These are phyloP conservation scores for Pichia nakasei DNA, from an alignment of 805 yeast genomes.

Conservation along the genomic window DNA sequence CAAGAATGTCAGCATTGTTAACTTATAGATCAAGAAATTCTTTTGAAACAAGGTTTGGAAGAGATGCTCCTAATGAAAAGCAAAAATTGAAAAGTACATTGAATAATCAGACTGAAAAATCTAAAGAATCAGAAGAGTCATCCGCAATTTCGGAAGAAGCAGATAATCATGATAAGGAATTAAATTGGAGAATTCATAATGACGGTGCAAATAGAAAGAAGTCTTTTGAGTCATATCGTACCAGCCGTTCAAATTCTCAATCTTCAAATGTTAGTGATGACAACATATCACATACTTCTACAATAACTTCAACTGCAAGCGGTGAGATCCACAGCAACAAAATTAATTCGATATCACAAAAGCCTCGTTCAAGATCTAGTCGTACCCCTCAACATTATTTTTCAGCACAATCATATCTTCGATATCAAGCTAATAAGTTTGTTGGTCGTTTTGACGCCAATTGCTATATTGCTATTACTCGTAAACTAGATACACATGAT, in stretches of 20 bases:
- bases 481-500: slow-evolving; percentile 94
- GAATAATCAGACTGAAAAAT: slow-evolving; percentile 2
- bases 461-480: slow-evolving; percentile 87
- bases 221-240: slow-evolving; percentile 22
- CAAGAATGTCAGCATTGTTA: slow-evolving; percentile 91
- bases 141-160: slow-evolving; percentile 13
- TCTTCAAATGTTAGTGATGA: slow-evolving; percentile 17
- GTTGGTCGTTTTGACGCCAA: slow-evolving; percentile 89
- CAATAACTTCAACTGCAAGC: slow-evolving; percentile 3
- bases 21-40: slow-evolving; percentile 90
- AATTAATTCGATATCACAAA: slow-evolving; percentile 22
- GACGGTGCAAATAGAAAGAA: slow-evolving; percentile 47
- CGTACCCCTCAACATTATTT: slow-evolving; percentile 54
- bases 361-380: slow-evolving; percentile 26
- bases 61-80: slow-evolving; percentile 47
- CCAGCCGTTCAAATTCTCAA: slow-evolving; percentile 23
- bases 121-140: slow-evolving; percentile 13
- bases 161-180: slow-evolving; percentile 39
- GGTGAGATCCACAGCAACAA: background rate
- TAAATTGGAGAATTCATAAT: slow-evolving; percentile 78
- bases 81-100: slow-evolving; percentile 18
- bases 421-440: slow-evolving; percentile 92
- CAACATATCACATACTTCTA: slow-evolving; percentile 4
- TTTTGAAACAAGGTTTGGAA: slow-evolving; percentile 86
- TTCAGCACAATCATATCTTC: slow-evolving; percentile 89